Conservation (phyloP, 2,329 filamentous ascomycete species). For the Dendryphion nanum region DNA sequence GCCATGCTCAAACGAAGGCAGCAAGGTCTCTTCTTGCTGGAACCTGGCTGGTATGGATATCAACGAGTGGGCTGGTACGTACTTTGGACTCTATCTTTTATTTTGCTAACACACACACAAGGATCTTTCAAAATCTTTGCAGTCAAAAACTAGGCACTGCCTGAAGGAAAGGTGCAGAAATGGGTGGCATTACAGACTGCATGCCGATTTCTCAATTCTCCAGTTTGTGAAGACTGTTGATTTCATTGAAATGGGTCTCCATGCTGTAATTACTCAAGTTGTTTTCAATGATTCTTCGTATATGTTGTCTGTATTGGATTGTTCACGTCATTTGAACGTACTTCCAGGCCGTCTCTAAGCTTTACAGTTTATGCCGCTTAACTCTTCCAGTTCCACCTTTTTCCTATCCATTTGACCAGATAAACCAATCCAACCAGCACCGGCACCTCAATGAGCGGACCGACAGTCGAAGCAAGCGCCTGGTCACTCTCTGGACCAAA, state of each 20-base stretch:
- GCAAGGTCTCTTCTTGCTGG: constrained; percentile 2
- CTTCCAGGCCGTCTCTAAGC: no score
- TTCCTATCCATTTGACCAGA: constrained; percentile 58
- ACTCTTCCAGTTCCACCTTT: constrained; percentile 52
- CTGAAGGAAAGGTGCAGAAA: no score
- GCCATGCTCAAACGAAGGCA: not conserved
- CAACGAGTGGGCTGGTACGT: constrained; percentile 9
- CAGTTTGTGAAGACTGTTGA: no score
- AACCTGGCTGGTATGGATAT: constrained; percentile 3
- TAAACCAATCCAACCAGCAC: constrained; percentile 75
- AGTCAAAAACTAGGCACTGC: constrained; percentile 5
- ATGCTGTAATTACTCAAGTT: no score
- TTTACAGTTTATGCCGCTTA: no score
- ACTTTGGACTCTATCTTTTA: not conserved
- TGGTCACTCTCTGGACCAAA: constrained; percentile 74
- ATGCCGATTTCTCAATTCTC: no score
- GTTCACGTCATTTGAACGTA: no score
- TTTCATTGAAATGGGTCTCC: no score
- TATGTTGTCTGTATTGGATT: no score
- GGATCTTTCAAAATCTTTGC: constrained; percentile 9
- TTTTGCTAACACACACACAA: not conserved
- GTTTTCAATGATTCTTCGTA: no score
- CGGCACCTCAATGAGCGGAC: constrained; percentile 77
- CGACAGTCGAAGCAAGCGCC: constrained; percentile 74
- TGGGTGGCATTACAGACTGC: no score